Base-by-base conservation (phyloP, 2,329 filamentous ascomycete species). In the Aspergillus neoniger region DNA sequence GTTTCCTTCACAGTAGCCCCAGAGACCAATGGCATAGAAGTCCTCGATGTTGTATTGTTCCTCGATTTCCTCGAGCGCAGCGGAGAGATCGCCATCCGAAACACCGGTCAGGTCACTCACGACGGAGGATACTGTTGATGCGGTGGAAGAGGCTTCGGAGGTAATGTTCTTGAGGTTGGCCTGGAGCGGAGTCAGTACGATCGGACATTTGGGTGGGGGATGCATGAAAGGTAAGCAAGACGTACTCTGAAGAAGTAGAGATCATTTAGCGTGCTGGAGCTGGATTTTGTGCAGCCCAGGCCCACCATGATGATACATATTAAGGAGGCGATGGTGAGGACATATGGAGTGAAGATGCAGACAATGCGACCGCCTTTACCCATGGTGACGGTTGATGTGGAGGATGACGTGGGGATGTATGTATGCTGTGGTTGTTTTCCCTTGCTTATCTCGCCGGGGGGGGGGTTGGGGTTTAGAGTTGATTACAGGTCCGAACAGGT, bases 271-370 rank as follows among this genome's bases (percentile, higher is more conserved):
- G 80, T 77, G 41, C 65, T 65, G 30, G 77, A 82, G 58, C 74
- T 75, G 62, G 81, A 80, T 66, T 82, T 82, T 61, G 83, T 82
- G 67, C 85, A 84, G 38, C 84, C 85, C 54, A 86, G 67, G 64
- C 85, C 82, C 55, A 88, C 81, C 41, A 88, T 72, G 51, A 85
- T 70, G 57, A 88, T 76, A 68, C 89, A 90, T 70, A 95, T 80
- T 70, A 97, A 82, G 61, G 90, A 89, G 65, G 85, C 90, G 69
- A 95, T 79, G 19, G 91, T 94, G 72, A 96, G 85, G 65, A 86
- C 82, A 79, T 96, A 92, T 62, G 94, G 94, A 81, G 92, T 82
- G 78, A 91, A 86, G 79, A 98, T 95, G 80, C 92, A 97, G 76
- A 91, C 81, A 70, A 94, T 86, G 73, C 94, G 87, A 68, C 91